Evolutionary conservation across 176 grass and related monocot species (phyloP).

Genomic region (Oryza australiensis): DNA sequence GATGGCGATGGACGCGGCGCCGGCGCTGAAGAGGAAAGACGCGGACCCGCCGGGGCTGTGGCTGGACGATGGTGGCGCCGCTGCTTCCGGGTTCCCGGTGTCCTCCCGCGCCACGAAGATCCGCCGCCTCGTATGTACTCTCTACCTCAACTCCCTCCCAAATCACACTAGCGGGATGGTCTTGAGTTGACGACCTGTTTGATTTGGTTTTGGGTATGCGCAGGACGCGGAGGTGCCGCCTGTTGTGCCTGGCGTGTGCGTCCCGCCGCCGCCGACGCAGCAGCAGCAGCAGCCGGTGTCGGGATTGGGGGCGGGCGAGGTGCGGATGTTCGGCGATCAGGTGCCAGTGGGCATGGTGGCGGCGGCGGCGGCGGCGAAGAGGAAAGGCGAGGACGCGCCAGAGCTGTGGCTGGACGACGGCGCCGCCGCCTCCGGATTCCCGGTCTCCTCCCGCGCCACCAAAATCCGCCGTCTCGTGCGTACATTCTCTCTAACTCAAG

Average conservation of each 20-base stretch:
- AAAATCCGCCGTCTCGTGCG: conserved; percentile 35
- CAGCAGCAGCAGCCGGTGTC: not conserved
- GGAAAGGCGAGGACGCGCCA: conserved; percentile 12
- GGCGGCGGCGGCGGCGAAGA: conserved; percentile 19
- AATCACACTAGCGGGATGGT: not conserved
- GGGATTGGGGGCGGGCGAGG: not conserved
- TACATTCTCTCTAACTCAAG: not conserved
- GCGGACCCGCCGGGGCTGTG: conserved; percentile 9
- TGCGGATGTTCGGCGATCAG: not conserved
- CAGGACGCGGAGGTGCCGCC: not conserved
- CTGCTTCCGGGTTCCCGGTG: not conserved
- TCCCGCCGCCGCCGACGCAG: not conserved
- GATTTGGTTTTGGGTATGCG: not conserved
- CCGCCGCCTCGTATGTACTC: conserved; percentile 22
- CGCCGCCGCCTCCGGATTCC: not conserved
- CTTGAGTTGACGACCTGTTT: not conserved
- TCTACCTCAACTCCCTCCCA: not conserved
- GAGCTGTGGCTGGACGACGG: conserved; percentile 24
- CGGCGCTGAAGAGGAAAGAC: conserved; percentile 32
- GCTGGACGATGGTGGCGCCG: not conserved
- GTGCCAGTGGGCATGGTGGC: not conserved
- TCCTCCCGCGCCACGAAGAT: conserved; percentile 30
- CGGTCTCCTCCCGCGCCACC: conserved; percentile 20
- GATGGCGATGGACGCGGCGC: not conserved
- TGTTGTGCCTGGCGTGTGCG: not conserved